Evolutionary conservation across 2,329 filamentous ascomycete species (phyloP), one percentile per base, ranked within the genome.

Genomic region (Fusarium avenaceum): DNA sequence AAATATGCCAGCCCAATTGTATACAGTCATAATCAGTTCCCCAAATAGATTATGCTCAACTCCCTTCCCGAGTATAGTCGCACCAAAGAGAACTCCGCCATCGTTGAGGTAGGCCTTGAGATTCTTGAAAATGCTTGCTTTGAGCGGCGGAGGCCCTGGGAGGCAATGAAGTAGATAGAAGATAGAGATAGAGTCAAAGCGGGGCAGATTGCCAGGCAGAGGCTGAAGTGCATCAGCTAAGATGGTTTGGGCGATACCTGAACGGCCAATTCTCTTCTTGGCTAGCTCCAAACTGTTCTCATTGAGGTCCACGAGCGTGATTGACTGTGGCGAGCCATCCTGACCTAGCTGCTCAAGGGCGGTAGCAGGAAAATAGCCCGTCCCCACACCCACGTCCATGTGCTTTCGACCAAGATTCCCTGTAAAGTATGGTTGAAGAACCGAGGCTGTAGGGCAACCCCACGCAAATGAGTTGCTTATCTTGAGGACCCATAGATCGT

Each of bases 311-410:
- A 48, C 28, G 6, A 48, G 30, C 7, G 13, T 48, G 30, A 48
- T 48, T 22, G 17, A 35, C 19, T 19, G n/a, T 9, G 9, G 13
- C 13, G 35, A 2, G 6, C 45, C 56, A 22, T 78, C 40, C 14
- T 14, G 10, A 24, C 39, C 39, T 33, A 39, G 57, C 6, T 20
- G 30, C 15, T 58, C 45, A 24, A 79, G 67, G 7, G 75, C 72
- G 13, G 58, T 62, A 26, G 76, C 72, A 1, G 78, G 79, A 48
- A 79, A 80, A 63, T 76, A 82, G 13, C 79, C 80, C 4, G 77
- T 78, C 2, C 76, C 80, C n/a, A 81, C 79, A 48, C 80, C 80
- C 24, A 79, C 72, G 66, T 82, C 80, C 20, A 82, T 76, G 56
- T 81, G 80, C 26, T 72, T 69, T n/a, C 65, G 47, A 7, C 77